Conservation (phyloP, 306 rosid genomes). For the Vigna angularis region DNA sequence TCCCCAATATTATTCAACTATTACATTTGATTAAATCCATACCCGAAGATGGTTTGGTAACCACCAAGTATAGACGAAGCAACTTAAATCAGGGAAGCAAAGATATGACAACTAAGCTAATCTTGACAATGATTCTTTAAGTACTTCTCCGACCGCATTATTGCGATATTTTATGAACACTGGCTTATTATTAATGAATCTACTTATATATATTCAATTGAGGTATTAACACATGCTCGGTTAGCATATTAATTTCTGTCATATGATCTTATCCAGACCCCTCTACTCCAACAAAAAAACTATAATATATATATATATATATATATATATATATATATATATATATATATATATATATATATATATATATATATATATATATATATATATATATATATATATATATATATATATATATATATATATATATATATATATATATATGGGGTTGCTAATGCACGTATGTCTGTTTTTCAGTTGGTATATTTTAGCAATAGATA, state of each 20-base stretch:
- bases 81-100: conserved; percentile 11
- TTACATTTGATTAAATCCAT: not conserved
- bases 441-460: accelerated
- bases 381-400: too few relatives aligned
- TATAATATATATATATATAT: not conserved
- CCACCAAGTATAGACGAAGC: not conserved
- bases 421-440: too few relatives aligned
- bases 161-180: conserved; percentile 21
- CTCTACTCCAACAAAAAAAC: not conserved
- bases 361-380: too few relatives aligned
- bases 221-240: not conserved
- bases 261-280: conserved; percentile 33
- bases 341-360: too few relatives aligned
- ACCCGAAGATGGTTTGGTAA: conserved; percentile 20
- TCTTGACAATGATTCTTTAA: conserved; percentile 5
- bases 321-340: too few relatives aligned
- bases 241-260: not conserved
- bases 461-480: too few relatives aligned
- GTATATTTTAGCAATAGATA: too few relatives aligned
- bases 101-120: conserved; percentile 42
- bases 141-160: not conserved
- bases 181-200: not conserved
- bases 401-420: too few relatives aligned
- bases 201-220: not conserved
- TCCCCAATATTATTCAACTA: conserved; percentile 1